Percentiles rank a stretch among this genome's conserved stretches.
phyloP scores from a whole-genome alignment of 306 rosid genomes.

The Quercus engelmannii region DNA sequence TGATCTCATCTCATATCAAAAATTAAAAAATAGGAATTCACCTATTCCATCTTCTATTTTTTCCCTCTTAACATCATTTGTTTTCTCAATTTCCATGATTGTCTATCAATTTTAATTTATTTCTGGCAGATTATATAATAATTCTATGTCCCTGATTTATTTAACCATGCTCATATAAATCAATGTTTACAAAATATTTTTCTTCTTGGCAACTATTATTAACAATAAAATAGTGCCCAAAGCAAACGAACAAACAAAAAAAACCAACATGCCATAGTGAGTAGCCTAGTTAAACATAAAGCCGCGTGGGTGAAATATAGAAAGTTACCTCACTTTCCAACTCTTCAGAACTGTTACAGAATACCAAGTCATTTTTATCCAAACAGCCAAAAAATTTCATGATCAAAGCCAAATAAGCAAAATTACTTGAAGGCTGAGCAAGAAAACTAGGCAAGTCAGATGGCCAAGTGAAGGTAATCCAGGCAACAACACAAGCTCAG shows the following conservation, averaged over 20 bases:
- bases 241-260: background rate
- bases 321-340: constrained; percentile 31
- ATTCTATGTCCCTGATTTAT: background rate
- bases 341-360: constrained; percentile 34
- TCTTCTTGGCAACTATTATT: background rate
- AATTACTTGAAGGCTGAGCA: background rate
- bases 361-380: constrained; percentile 31
- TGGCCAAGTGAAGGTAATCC: constrained; percentile 31
- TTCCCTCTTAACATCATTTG: background rate
- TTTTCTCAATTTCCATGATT: background rate
- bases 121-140: background rate
- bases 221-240: background rate
- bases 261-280: no score
- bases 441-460: constrained; percentile 27
- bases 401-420: constrained; percentile 25
- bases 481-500: constrained; percentile 6
- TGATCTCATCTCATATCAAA: background rate
- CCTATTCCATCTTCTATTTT: no score
- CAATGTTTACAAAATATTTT: background rate
- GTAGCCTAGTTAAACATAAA: background rate
- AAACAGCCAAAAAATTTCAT: constrained; percentile 10
- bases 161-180: no score
- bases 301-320: no score
- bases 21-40: background rate
- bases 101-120: background rate